Evolutionary conservation across 2,329 filamentous ascomycete species (phyloP).

Genomic region (Colletotrichum sidae): DNA sequence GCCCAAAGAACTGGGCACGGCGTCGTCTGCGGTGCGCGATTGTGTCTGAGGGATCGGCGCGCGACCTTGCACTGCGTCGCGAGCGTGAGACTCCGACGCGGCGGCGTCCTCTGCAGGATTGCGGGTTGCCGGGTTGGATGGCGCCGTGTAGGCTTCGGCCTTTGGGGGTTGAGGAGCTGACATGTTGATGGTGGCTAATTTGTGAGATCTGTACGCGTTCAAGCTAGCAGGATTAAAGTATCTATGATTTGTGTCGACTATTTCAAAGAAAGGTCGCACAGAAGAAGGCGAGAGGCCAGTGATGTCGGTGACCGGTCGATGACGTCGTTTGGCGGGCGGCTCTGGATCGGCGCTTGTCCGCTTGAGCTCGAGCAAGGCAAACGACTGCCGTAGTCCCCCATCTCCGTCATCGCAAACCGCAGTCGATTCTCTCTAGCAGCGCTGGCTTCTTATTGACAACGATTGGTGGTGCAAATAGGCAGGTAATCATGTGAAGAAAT

Average conservation of each 20-base stretch:
- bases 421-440: neutral
- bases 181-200: neutral
- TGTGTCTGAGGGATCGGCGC: conserved; percentile 26
- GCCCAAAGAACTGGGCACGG: conserved; percentile 39
- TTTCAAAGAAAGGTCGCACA: neutral
- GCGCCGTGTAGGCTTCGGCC: conserved; percentile 26
- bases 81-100: conserved; percentile 7
- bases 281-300: neutral
- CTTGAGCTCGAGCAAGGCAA: neutral
- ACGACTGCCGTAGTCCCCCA: neutral
- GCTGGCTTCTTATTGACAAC: too few species aligned
- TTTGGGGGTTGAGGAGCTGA: conserved; percentile 33
- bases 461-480: too few species aligned
- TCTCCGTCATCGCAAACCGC: conserved; percentile 11
- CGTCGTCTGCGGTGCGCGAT: conserved; percentile 23
- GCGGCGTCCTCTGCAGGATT: conserved; percentile 27
- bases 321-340: conserved; percentile 34
- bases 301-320: conserved; percentile 35
- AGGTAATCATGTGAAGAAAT: too few species aligned
- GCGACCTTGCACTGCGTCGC: conserved; percentile 32
- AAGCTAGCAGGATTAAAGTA: neutral
- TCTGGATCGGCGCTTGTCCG: conserved; percentile 31
- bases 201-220: neutral
- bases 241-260: neutral
- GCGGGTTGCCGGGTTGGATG: conserved; percentile 17